Base-by-base conservation (phyloP, 2,329 filamentous ascomycete genomes). In the Atkinsonella texensis region DNA sequence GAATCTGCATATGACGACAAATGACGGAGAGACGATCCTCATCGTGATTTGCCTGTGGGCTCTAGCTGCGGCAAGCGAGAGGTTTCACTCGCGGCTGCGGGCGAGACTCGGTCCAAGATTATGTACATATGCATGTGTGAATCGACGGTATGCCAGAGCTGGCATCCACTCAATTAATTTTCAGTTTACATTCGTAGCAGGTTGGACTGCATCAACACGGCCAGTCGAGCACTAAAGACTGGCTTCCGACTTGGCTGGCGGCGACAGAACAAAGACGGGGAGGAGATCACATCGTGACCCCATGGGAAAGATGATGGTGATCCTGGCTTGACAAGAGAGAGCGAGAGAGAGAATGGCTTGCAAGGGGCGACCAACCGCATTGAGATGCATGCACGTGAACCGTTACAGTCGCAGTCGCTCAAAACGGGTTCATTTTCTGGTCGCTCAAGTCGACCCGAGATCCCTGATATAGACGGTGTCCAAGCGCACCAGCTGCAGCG, bases 351-450 rank as follows among this genome's bases (percentile, higher is more conserved):
- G 18, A 32, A 20, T 13, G 13, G 45, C 38, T 23, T 41, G 12
- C 18, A 42, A 17, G 45, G 45, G 41, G 31, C 46, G 40, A 38
- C 32, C 51, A 49, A 49, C 51, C 46, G 46, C 41, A 52, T 52
- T 20, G 42, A 52, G 42, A 28, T 20, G 18, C 13, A 33, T 49
- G 31, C 51, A 53, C 48, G 48, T 50, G 48, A 53, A 53, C 42
- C 13, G 41, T 9, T 9, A 13, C 15, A 12, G 41, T 35, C 18
- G 23, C n/a, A 35, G 18, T 38, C 7, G 43, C 43, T 50, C 28
- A 45, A 45, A 50, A 39, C 44, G 48, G 47, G 13, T 28, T 46
- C 32, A 38, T 2, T 44, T 44, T 46, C 17, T 43, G 46, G 11
- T 31, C 31, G 32, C 10, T 49, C 31, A 48, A 38, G 18, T 45